Conservation (phyloP, 2,329 filamentous ascomycete genomes). For the Coniella vitis region DNA sequence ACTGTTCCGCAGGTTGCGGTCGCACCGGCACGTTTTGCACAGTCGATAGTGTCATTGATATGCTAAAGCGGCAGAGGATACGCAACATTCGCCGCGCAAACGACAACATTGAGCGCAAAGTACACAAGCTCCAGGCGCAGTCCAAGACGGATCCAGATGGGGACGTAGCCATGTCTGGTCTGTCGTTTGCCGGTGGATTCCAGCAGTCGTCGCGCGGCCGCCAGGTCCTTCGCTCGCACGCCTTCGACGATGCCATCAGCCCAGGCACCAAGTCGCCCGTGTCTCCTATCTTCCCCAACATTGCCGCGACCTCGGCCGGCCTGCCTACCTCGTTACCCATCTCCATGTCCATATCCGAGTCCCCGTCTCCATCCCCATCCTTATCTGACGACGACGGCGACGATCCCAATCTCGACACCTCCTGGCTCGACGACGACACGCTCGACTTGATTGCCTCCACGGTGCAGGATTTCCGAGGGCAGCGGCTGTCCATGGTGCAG, state of each 20-base stretch:
- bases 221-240: constrained; percentile 1
- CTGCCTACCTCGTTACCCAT: background rate
- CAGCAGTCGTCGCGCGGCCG: constrained; percentile 16
- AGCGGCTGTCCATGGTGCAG: constrained; percentile 94
- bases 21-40: constrained; percentile 96
- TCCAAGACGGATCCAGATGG: constrained; percentile 31
- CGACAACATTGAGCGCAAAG: constrained; percentile 22
- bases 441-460: constrained; percentile 78
- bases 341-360: constrained; percentile 16
- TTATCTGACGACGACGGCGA: constrained; percentile 13
- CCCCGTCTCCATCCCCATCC: constrained; percentile 7
- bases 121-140: constrained; percentile 17
- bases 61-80: constrained; percentile 78
- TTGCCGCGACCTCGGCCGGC: constrained; percentile 1
- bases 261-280: constrained; percentile 12
- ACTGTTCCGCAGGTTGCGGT: constrained; percentile 93
- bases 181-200: constrained; percentile 5
- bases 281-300: constrained; percentile 23
- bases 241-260: constrained; percentile 13
- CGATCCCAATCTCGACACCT: constrained; percentile 34
- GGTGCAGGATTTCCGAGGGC: constrained; percentile 82
- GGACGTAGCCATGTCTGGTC: constrained; percentile 37
- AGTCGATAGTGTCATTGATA: constrained; percentile 90
- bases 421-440: constrained; percentile 64
- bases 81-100: constrained; percentile 17